Evolutionary conservation across 129 eudicot species (phyloP).

Genomic region (Flaveria trinervia): DNA sequence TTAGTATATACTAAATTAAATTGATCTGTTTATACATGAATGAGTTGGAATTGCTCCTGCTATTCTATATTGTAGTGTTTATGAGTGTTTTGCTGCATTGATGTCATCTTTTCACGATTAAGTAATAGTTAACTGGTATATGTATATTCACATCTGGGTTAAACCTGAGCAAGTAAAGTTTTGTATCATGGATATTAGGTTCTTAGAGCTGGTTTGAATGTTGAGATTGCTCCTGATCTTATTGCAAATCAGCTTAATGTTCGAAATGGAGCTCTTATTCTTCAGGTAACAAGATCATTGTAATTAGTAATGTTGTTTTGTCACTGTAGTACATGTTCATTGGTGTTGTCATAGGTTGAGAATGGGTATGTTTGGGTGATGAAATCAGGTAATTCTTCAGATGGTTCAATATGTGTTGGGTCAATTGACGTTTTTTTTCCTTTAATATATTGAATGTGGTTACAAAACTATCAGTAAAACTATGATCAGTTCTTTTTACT

Average conservation of each 20-base stretch:
- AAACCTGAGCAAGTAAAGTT: background rate
- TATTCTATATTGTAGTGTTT: background rate
- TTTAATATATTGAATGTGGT: background rate
- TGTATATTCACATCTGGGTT: background rate
- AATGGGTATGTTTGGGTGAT: background rate
- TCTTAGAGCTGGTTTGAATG: conserved; percentile 83
- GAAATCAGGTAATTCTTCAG: background rate
- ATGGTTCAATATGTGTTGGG: background rate
- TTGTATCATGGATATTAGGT: conserved; percentile 45
- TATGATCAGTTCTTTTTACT: background rate
- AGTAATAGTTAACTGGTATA: background rate
- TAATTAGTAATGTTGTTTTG: background rate
- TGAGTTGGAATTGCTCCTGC: background rate
- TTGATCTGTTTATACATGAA: background rate
- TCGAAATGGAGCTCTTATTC: conserved; percentile 89
- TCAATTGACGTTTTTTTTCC: background rate
- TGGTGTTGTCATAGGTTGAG: background rate
- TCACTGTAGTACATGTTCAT: background rate
- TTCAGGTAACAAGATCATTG: conserved; percentile 51
- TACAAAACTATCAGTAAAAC: background rate
- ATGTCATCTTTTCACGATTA: background rate
- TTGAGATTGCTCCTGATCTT: conserved; percentile 91
- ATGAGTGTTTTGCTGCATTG: background rate
- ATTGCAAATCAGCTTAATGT: conserved; percentile 94
- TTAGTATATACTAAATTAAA: too few relatives aligned